These are phyloP conservation scores for Pyracantha coccinea DNA, from an alignment of 331 rosid genomes.

Conservation along the genomic window DNA sequence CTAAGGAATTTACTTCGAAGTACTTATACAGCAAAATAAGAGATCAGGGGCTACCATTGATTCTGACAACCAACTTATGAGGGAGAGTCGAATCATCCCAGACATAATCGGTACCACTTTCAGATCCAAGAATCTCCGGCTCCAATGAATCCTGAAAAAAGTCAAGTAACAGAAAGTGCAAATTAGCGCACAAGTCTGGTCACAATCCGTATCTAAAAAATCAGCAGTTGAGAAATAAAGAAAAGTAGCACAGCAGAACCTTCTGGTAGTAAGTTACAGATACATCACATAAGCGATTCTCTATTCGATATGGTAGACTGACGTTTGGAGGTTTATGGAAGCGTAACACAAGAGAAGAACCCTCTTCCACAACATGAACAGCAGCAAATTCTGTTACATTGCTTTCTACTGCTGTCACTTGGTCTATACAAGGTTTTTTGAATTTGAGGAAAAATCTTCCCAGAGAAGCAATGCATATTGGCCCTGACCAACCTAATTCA, in stretches of 20 bases:
- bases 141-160: conserved; percentile 54
- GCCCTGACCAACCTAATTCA: conserved; percentile 87
- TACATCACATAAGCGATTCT: conserved; percentile 51
- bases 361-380: conserved; percentile 85
- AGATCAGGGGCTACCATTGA: conserved; percentile 46
- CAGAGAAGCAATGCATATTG: conserved; percentile 85
- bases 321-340: conserved; percentile 73
- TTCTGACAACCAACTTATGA: conserved; percentile 55
- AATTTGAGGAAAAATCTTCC: conserved; percentile 91
- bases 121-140: conserved; percentile 75
- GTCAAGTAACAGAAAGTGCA: conserved; percentile 18
- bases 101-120: conserved; percentile 59
- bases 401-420: conserved; percentile 28
- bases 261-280: conserved; percentile 84
- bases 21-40: conserved; percentile 4
- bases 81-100: conserved; percentile 97
- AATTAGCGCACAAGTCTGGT: background rate
- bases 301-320: conserved; percentile 82
- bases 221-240: conserved; percentile 15
- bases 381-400: conserved; percentile 51
- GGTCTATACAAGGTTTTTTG: conserved; percentile 37
- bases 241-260: conserved; percentile 37
- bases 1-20: background rate
- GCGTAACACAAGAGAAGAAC: conserved; percentile 70
- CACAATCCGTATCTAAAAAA: conserved; percentile 2